These are phyloP conservation scores for Talaromyces atroroseus DNA, from an alignment of 2,329 filamentous ascomycete species.

Conservation along the genomic window DNA sequence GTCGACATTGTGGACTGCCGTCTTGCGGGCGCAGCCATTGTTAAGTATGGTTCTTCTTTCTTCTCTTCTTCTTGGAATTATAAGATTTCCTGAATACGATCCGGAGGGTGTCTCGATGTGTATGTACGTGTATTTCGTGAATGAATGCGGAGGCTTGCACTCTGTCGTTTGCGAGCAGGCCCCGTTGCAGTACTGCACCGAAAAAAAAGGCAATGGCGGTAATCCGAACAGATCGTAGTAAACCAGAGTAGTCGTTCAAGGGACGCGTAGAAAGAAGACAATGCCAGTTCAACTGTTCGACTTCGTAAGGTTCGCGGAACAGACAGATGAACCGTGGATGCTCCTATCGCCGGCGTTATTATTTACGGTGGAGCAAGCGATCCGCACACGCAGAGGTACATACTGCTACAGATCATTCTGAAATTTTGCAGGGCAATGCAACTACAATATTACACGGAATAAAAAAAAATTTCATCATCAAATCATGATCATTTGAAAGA, in stretches of 20 bases:
- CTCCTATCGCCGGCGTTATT: slow-evolving; percentile 5
- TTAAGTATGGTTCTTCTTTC: too few relatives aligned
- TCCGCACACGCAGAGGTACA: slow-evolving; percentile 15
- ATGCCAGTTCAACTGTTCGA: neutral
- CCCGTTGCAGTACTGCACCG: neutral
- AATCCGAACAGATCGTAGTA: neutral
- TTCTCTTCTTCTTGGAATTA: neutral
- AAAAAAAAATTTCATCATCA: neutral
- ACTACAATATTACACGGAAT: neutral
- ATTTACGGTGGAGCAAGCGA: slow-evolving; percentile 24
- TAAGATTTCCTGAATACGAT: neutral
- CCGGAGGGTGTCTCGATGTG: neutral
- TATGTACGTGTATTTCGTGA: neutral
- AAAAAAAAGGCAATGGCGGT: neutral
- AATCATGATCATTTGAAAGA: neutral
- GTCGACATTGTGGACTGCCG: slow-evolving; percentile 21
- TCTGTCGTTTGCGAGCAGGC: neutral
- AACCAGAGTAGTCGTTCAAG: neutral
- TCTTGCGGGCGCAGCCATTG: slow-evolving; percentile 13
- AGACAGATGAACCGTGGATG: too few relatives aligned
- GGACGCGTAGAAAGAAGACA: neutral
- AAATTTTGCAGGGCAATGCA: neutral
- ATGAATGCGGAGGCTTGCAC: neutral
- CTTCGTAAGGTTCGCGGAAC: slow-evolving; percentile 4
- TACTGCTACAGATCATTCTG: too few relatives aligned